Evolutionary conservation across 495 filamentous ascomycete species (phyloP).

Genomic region (Aspergillus campestris): DNA sequence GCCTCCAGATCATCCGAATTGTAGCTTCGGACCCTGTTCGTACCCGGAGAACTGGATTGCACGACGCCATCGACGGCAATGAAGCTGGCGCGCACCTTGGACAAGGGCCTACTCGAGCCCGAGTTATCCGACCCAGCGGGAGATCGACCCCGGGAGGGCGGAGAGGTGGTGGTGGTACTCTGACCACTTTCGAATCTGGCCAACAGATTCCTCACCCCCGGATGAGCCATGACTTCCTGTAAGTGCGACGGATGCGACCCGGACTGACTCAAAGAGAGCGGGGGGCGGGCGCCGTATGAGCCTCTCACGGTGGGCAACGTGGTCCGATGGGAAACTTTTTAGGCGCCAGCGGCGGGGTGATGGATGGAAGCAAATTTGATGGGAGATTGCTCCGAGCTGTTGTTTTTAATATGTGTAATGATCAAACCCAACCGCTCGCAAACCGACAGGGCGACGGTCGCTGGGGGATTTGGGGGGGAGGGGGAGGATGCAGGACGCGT

Average conservation of each 20-base stretch:
- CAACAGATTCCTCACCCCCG: slow-evolving; percentile 63
- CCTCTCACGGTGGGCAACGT: slow-evolving; percentile 1
- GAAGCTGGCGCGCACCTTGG: slow-evolving; percentile 77
- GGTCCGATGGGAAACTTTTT: background rate
- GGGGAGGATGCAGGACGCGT: slow-evolving; percentile 1
- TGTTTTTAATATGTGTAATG: no score
- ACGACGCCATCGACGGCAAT: slow-evolving; percentile 58
- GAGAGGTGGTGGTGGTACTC: slow-evolving; percentile 39
- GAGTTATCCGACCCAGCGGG: slow-evolving; percentile 45
- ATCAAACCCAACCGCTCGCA: no score
- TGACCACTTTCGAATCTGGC: slow-evolving; percentile 80
- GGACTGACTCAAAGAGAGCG: background rate
- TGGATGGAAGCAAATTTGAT: background rate
- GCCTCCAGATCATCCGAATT: slow-evolving; percentile 25
- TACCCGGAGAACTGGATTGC: slow-evolving; percentile 22
- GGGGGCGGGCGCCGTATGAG: background rate
- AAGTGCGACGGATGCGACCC: background rate
- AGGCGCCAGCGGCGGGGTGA: background rate
- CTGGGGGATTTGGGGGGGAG: background rate
- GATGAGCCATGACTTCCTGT: slow-evolving; percentile 38
- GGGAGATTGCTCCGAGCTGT: no score
- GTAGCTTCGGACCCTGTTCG: slow-evolving; percentile 25
- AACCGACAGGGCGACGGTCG: background rate
- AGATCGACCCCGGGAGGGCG: slow-evolving; percentile 67
- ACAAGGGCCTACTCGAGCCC: slow-evolving; percentile 50